Percentiles rank a stretch among this genome's conserved stretches.
Conservation (phyloP, 208 protist genomes). For the Tritrichomonas foetus region DNA sequence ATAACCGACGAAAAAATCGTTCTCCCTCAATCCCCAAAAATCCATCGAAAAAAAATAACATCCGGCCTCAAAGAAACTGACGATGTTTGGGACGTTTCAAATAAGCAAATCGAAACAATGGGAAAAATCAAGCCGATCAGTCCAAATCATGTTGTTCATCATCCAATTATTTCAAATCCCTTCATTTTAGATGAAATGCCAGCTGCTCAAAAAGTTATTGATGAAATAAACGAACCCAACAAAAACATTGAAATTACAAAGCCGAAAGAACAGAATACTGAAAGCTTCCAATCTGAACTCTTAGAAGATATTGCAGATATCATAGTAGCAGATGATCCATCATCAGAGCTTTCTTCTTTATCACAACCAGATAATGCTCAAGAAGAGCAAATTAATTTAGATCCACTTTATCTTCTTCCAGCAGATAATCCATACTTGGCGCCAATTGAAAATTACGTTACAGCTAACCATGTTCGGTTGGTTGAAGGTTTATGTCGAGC, state of each 20-base stretch:
- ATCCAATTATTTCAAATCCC: too few species aligned
- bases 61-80: background rate
- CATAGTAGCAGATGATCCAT: background rate
- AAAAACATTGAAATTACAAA: background rate
- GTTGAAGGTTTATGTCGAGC: background rate
- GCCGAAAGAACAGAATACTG: background rate
- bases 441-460: constrained; percentile 8
- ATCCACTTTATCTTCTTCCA: background rate
- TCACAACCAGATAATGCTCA: background rate
- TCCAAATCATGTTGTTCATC: too few species aligned
- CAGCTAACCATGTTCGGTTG: background rate
- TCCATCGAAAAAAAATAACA: background rate
- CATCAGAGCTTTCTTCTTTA: background rate
- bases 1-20: background rate
- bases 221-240: background rate
- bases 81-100: too few species aligned
- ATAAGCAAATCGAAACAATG: too few species aligned
- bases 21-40: background rate
- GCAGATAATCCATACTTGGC: constrained; percentile 14
- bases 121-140: too few species aligned
- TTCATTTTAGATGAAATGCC: too few species aligned
- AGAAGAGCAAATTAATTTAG: background rate
- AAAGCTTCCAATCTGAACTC: background rate
- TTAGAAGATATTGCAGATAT: background rate
- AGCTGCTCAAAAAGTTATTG: background rate